Percentiles rank a stretch among this genome's conserved stretches.
Conservation (phyloP, 495 filamentous ascomycete species). For the Penicillium canescens region DNA sequence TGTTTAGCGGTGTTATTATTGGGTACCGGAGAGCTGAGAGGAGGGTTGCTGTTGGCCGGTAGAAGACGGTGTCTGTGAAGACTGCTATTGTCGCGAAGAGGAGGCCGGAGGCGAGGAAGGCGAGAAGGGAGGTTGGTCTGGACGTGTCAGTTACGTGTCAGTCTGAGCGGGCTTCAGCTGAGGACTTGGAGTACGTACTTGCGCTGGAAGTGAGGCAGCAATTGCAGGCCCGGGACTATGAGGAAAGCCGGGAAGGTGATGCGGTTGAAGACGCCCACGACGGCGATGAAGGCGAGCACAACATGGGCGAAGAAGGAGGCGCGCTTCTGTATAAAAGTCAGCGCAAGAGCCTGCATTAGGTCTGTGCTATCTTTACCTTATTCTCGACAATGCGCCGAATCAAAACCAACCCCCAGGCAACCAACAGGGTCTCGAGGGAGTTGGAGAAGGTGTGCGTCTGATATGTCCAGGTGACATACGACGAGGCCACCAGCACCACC, state of each 20-base stretch:
- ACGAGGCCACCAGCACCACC: constrained; percentile 82
- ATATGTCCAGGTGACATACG: constrained; percentile 98
- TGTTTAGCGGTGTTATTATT: constrained; percentile 87
- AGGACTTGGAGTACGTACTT: constrained; percentile 54
- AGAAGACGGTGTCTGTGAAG: constrained; percentile 80
- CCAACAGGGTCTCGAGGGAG: constrained; percentile 87
- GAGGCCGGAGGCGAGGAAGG: constrained; percentile 58
- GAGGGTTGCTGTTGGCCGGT: constrained; percentile 56
- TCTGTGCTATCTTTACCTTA: constrained; percentile 53
- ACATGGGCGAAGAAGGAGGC: constrained; percentile 73
- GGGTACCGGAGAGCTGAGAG: constrained; percentile 57
- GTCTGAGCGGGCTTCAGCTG: constrained; percentile 6
- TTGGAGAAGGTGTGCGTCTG: constrained; percentile 99
- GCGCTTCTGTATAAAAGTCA: constrained; percentile 52
- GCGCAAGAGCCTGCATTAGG: neutral
- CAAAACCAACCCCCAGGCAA: constrained; percentile 88
- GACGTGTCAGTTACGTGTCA: neutral
- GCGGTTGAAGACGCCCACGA: constrained; percentile 89
- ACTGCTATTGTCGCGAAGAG: constrained; percentile 71
- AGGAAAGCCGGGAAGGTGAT: constrained; percentile 96
- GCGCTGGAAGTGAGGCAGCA: constrained; percentile 80
- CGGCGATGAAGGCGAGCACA: constrained; percentile 74
- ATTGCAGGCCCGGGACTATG: constrained; percentile 72
- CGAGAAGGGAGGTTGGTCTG: constrained; percentile 69
- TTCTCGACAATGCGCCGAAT: constrained; percentile 78